Conservation (phyloP, 1,139 yeast genomes). For the Candida frijolesensis region DNA sequence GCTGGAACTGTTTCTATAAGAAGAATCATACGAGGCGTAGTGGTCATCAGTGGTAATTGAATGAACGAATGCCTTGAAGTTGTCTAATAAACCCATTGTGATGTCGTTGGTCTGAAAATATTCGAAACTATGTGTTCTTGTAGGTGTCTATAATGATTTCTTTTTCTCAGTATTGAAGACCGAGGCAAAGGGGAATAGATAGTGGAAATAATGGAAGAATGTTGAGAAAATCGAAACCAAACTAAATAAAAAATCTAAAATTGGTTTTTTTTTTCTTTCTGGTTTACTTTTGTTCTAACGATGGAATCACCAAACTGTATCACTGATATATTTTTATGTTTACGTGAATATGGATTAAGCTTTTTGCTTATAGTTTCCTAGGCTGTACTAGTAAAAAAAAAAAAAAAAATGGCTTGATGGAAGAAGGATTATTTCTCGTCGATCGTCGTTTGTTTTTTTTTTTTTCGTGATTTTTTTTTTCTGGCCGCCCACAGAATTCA, state of each 20-base stretch:
- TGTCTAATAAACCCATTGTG: constrained; percentile 47
- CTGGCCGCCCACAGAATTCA: not conserved
- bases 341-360: not conserved
- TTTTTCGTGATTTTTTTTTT: not conserved
- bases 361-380: constrained; percentile 3
- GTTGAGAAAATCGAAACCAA: not conserved
- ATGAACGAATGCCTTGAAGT: constrained; percentile 54
- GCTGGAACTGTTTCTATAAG: constrained; percentile 35
- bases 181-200: not conserved
- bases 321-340: not conserved
- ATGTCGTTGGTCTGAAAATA: not conserved
- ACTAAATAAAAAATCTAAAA: not conserved
- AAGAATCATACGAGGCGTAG: constrained; percentile 60
- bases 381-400: not conserved
- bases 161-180: not conserved
- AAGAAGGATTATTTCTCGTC: constrained; percentile 1
- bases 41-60: constrained; percentile 67
- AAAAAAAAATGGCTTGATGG: not conserved
- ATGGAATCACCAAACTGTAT: not conserved
- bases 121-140: not conserved
- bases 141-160: not conserved
- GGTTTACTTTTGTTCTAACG: not conserved
- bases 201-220: not conserved
- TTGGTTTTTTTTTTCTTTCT: not conserved
- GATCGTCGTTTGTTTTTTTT: not conserved